Percentiles rank a stretch among this genome's conserved stretches.
Conservation (phyloP, 2,329 filamentous ascomycete species). For the Ceratocystis smalleyi region DNA sequence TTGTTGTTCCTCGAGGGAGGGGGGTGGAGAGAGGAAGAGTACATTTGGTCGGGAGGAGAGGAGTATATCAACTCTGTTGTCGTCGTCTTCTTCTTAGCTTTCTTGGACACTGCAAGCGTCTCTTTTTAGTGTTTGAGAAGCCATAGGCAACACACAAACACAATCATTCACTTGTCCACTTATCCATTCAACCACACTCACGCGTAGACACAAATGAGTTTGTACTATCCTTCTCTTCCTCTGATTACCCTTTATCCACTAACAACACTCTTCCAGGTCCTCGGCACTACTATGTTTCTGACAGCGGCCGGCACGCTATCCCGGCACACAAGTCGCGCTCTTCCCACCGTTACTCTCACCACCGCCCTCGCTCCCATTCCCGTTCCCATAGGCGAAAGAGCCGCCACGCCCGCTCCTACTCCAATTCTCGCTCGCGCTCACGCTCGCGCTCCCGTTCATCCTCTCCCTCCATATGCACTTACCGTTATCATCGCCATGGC, state of each 20-base stretch:
- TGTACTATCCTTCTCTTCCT: neutral
- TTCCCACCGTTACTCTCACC: neutral
- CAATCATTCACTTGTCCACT: neutral
- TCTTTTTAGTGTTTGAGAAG: no score
- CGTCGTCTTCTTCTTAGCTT: no score
- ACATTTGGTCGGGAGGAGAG: no score
- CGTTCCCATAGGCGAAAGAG: neutral
- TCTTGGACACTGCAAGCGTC: no score
- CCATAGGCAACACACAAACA: no score
- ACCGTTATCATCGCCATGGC: neutral
- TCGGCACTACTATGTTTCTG: neutral
- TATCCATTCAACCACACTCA: neutral
- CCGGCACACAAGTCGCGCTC: neutral
- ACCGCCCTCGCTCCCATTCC: neutral
- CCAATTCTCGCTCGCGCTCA: neutral
- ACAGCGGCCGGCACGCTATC: neutral
- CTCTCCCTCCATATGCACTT: neutral
- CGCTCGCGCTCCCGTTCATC: neutral
- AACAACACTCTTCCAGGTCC: neutral
- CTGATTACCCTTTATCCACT: neutral
- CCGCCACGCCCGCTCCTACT: neutral
- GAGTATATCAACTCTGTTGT: no score
- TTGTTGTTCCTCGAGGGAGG: no score
- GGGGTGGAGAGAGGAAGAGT: no score
- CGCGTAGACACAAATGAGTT: neutral